phyloP scores from a whole-genome alignment of 805 yeast genomes.

The Metschnikowia drakensbergensis region DNA sequence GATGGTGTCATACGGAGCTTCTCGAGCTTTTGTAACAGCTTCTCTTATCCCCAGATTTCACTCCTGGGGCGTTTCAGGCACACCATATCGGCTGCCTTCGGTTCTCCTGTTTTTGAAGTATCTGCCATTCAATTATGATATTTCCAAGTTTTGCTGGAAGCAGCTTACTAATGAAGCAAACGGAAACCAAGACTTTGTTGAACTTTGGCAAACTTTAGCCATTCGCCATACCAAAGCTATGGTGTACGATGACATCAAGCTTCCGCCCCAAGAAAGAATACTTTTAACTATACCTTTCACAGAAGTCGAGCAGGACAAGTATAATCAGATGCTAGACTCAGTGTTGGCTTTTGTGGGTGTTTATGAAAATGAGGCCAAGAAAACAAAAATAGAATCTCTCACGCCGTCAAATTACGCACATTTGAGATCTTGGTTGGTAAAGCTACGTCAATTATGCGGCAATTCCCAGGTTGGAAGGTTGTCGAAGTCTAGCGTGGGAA shows the following conservation, averaged over 20 bases:
- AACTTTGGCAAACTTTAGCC: constrained; percentile 51
- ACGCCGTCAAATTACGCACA: constrained; percentile 35
- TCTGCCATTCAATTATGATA: constrained; percentile 57
- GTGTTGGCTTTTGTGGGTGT: constrained; percentile 57
- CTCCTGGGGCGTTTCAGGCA: constrained; percentile 97
- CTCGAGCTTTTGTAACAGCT: constrained; percentile 79
- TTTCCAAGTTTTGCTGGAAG: constrained; percentile 41
- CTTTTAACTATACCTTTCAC: constrained; percentile 72
- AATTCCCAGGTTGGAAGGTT: constrained; percentile 58
- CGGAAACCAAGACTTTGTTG: constrained; percentile 29
- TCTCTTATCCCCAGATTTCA: constrained; percentile 77
- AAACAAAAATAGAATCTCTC: constrained; percentile 47
- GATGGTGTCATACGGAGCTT: constrained; percentile 71
- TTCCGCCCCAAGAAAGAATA: constrained; percentile 76
- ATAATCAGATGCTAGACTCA: constrained; percentile 57
- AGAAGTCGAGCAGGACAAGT: constrained; percentile 81
- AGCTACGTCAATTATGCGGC: constrained; percentile 76
- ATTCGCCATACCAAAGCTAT: constrained; percentile 80
- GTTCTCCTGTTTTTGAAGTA: constrained; percentile 63
- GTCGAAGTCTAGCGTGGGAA: constrained; percentile 4
- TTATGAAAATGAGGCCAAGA: constrained; percentile 49
- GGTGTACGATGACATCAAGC: constrained; percentile 69
- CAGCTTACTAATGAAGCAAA: constrained; percentile 14
- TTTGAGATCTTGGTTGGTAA: constrained; percentile 68
- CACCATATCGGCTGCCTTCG: constrained; percentile 77